A percentile compares a stretch with the other conserved stretches of the same genome.
Evolutionary conservation across 2,329 filamentous ascomycete species (phyloP).

Genomic region (Pyrenophora graminea): DNA sequence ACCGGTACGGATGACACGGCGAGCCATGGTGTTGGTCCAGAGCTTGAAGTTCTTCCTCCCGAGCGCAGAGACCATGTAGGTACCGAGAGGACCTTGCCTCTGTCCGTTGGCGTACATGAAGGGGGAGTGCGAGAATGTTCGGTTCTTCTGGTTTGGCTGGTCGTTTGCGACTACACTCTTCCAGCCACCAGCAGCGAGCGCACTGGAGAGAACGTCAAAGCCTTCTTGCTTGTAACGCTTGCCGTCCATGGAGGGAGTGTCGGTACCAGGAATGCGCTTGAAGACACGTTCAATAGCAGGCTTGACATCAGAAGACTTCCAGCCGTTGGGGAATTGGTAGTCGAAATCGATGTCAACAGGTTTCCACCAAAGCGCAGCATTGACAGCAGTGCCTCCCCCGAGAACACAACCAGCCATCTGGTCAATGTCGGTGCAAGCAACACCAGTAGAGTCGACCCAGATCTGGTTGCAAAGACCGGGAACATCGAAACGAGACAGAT

Average conservation of each 20-base stretch:
- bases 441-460: constrained; percentile 65
- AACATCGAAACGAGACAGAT: constrained; percentile 71
- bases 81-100: constrained; percentile 70
- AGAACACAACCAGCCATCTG: constrained; percentile 74
- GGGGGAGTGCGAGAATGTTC: constrained; percentile 65
- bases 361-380: constrained; percentile 71
- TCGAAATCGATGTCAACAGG: constrained; percentile 70
- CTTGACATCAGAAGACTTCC: constrained; percentile 68
- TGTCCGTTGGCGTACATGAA: constrained; percentile 71
- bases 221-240: constrained; percentile 69
- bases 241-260: constrained; percentile 67
- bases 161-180: constrained; percentile 63
- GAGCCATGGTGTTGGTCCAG: constrained; percentile 68
- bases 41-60: constrained; percentile 68
- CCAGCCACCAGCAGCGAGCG: constrained; percentile 66
- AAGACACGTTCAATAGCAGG: constrained; percentile 66
- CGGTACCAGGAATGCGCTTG: constrained; percentile 70
- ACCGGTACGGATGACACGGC: constrained; percentile 66
- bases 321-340: constrained; percentile 71
- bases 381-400: constrained; percentile 69
- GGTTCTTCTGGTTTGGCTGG: constrained; percentile 66
- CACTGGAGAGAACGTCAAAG: constrained; percentile 64
- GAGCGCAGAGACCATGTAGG: constrained; percentile 68
- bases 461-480: constrained; percentile 74
- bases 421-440: constrained; percentile 71